Conservation (phyloP, 768 basidiomycete species). For the Mrakia frigida region DNA sequence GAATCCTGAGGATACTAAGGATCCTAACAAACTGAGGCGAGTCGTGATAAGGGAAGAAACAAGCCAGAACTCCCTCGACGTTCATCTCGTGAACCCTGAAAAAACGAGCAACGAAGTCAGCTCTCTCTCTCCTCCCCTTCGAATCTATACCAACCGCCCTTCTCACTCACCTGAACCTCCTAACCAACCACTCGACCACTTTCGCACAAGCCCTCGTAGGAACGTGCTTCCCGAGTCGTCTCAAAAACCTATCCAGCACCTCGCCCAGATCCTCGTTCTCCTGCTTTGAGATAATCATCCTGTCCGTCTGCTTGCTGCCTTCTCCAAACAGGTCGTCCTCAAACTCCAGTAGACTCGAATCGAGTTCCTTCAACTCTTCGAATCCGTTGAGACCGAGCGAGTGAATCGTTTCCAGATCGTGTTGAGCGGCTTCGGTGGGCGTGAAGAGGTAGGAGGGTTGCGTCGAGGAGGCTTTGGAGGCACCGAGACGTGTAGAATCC, state of each 20-base stretch:
- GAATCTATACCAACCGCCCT: too few species aligned
- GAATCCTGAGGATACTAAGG: constrained; percentile 74
- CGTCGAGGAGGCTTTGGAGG: constrained; percentile 52
- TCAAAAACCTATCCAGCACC: constrained; percentile 59
- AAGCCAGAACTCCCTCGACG: constrained; percentile 63
- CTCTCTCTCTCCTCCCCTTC: not conserved
- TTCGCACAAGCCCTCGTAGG: constrained; percentile 74
- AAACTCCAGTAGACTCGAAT: constrained; percentile 56
- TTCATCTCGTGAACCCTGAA: constrained; percentile 89
- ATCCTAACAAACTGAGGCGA: constrained; percentile 91
- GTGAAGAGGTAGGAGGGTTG: constrained; percentile 78
- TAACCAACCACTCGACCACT: constrained; percentile 88
- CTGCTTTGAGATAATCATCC: constrained; percentile 65
- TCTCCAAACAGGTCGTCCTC: constrained; percentile 77
- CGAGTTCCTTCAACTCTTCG: constrained; percentile 61
- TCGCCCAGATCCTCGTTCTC: constrained; percentile 61
- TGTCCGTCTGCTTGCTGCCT: constrained; percentile 64
- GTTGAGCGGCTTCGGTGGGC: constrained; percentile 68
- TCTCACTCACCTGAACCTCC: constrained; percentile 69
- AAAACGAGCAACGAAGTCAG: constrained; percentile 8
- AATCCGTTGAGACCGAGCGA: constrained; percentile 75
- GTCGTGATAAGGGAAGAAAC: constrained; percentile 93
- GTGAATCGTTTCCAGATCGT: constrained; percentile 82
- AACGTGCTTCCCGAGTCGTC: constrained; percentile 70
- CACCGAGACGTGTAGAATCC: constrained; percentile 65